A percentile compares a stretch with the other conserved stretches of the same genome.
phyloP scores from a whole-genome alignment of 2,329 filamentous ascomycete genomes.

The Pleurostoma richardsiae region DNA sequence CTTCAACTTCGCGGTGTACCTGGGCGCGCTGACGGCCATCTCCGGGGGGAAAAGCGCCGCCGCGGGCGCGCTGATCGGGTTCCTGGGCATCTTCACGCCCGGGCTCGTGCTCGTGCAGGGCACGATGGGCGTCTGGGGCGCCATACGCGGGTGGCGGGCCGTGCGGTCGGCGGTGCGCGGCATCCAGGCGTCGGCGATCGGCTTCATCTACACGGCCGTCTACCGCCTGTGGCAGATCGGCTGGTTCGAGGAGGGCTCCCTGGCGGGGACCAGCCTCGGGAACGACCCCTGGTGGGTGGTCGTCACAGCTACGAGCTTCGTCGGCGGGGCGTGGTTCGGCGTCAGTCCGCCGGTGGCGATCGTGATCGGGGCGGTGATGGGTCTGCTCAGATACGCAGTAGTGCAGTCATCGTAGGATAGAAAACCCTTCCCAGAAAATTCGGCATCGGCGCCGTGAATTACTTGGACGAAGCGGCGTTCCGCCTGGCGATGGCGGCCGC shows the following conservation, averaged over 20 bases:
- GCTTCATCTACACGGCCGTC: conserved; percentile 59
- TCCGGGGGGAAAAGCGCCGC: conserved; percentile 27
- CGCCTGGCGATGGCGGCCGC: conserved; percentile 15
- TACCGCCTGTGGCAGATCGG: conserved; percentile 60
- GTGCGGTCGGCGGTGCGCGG: conserved; percentile 48
- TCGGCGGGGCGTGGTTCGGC: conserved; percentile 41
- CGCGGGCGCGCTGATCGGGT: conserved; percentile 45
- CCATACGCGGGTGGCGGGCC: conserved; percentile 36
- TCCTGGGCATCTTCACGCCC: conserved; percentile 46
- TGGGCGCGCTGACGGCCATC: conserved; percentile 44
- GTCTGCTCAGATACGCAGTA: conserved; percentile 40
- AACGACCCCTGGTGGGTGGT: conserved; percentile 62
- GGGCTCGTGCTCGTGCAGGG: conserved; percentile 44
- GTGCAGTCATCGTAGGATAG: conserved; percentile 13
- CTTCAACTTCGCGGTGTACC: conserved; percentile 50
- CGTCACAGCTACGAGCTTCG: conserved; percentile 42
- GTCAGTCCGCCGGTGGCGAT: conserved; percentile 36
- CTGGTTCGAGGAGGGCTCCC: conserved; percentile 43
- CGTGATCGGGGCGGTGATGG: conserved; percentile 38
- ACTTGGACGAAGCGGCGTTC: neutral
- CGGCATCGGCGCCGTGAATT: too few species aligned
- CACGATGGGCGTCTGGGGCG: conserved; percentile 50
- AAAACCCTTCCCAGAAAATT: too few species aligned
- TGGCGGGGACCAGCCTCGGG: conserved; percentile 45
- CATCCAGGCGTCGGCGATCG: conserved; percentile 55